Conservation (phyloP, 179 eudicot species). For the Heliamphora pulchella region DNA sequence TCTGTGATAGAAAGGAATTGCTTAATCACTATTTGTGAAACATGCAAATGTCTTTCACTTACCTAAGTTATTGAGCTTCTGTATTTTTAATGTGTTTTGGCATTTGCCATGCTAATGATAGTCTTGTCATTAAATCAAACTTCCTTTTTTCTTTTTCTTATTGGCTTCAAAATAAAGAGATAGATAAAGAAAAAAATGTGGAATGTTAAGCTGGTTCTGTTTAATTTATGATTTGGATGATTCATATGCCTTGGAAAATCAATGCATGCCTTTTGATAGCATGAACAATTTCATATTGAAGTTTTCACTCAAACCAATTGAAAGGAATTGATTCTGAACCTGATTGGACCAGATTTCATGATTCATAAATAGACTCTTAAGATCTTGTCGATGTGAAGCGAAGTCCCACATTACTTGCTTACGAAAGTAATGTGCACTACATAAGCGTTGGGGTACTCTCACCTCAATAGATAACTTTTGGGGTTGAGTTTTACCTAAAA, state of each 20-base stretch:
- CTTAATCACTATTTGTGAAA: background rate
- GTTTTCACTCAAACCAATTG: background rate
- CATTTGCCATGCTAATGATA: background rate
- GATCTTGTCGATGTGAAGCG: too few relatives aligned
- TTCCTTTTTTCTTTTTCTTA: background rate
- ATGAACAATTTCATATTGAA: background rate
- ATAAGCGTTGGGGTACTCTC: too few relatives aligned
- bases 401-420: too few relatives aligned
- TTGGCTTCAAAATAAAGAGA: background rate
- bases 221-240: background rate
- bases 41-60: background rate
- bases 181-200: background rate
- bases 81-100: background rate
- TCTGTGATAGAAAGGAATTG: background rate
- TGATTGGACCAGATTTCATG: conserved; percentile 4
- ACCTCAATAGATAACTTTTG: too few relatives aligned
- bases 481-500: too few relatives aligned
- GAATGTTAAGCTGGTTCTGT: background rate
- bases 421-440: too few relatives aligned
- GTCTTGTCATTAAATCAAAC: background rate
- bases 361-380: background rate
- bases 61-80: background rate
- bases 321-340: background rate
- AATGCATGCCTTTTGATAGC: background rate
- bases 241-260: background rate